Evolutionary conservation across 495 filamentous ascomycete genomes (phyloP).

Genomic region (Podospora conica): DNA sequence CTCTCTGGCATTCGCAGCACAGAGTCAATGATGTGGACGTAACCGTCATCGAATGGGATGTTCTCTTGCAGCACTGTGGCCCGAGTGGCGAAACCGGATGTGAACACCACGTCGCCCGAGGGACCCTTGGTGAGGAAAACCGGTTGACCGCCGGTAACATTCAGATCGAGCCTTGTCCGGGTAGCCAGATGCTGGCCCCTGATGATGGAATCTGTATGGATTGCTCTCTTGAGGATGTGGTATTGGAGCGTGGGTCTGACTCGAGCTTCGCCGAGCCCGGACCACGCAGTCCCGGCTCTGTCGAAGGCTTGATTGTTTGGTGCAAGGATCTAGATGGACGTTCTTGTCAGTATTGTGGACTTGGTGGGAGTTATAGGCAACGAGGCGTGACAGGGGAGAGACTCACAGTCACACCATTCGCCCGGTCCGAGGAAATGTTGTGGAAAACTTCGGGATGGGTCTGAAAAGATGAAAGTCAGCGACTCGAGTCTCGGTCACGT

Average conservation of each 20-base stretch:
- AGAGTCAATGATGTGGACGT: constrained; percentile 28
- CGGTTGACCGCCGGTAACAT: constrained; percentile 24
- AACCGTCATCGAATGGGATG: constrained; percentile 20
- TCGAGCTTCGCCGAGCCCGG: not conserved
- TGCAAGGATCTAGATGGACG: constrained; percentile 5
- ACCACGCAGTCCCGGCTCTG: constrained; percentile 18
- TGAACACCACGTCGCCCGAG: constrained; percentile 22
- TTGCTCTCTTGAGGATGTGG: constrained; percentile 15
- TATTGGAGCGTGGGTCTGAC: constrained; percentile 19
- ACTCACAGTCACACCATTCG: constrained; percentile 1
- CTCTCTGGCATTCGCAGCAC: constrained; percentile 24
- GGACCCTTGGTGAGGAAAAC: constrained; percentile 28
- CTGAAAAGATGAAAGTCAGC: not conserved
- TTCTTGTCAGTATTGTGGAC: not conserved
- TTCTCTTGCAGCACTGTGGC: constrained; percentile 25
- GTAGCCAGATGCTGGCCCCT: constrained; percentile 35
- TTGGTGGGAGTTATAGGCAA: no score
- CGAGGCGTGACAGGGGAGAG: not conserved
- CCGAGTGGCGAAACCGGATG: constrained; percentile 25
- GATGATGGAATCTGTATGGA: constrained; percentile 15
- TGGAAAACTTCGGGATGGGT: not conserved
- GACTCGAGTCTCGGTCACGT: no score
- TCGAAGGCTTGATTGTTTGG: constrained; percentile 27
- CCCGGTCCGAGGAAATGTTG: not conserved
- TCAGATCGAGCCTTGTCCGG: constrained; percentile 39